phyloP scores from a whole-genome alignment of 352 stramenopile species.

The Paralagenidium karlingii region DNA sequence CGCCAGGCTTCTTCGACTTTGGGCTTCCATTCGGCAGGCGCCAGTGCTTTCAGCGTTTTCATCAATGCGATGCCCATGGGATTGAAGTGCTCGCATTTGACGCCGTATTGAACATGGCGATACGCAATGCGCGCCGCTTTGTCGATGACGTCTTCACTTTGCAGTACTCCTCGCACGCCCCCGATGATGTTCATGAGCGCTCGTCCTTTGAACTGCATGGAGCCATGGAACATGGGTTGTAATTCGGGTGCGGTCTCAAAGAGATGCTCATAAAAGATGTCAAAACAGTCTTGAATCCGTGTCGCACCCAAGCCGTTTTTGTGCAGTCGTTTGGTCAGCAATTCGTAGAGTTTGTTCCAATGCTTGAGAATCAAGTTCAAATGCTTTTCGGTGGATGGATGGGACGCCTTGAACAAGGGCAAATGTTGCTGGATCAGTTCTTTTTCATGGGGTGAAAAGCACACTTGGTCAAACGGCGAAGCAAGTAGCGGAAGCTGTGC shows the following conservation, averaged over 20 bases:
- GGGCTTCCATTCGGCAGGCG: conserved; percentile 12
- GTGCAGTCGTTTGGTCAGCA: too few species aligned
- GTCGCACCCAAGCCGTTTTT: too few species aligned
- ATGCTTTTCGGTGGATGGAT: conserved; percentile 14
- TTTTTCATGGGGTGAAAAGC: too few species aligned
- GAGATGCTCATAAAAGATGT: conserved; percentile 27
- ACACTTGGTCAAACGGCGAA: too few species aligned
- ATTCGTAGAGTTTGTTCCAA: conserved; percentile 16
- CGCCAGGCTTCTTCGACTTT: conserved; percentile 13
- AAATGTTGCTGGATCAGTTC: too few species aligned
- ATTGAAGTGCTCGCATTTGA: conserved; percentile 23
- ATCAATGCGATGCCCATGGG: conserved; percentile 14
- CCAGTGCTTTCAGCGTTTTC: conserved; percentile 13
- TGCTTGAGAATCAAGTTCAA: conserved; percentile 9
- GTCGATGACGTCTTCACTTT: conserved; percentile 15
- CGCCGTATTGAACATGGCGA: conserved; percentile 23
- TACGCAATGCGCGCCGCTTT: conserved; percentile 11
- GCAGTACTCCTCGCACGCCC: conserved; percentile 25
- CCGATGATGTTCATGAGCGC: conserved; percentile 24
- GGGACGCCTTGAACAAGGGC: too few species aligned
- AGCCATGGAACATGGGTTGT: conserved; percentile 25
- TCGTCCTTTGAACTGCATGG: conserved; percentile 37
- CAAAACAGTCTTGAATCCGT: conserved; percentile 30
- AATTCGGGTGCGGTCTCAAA: conserved; percentile 19
- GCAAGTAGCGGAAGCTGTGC: too few species aligned